Evolutionary conservation across 129 eudicot species (phyloP), one percentile per base, ranked within the genome.

Genomic region (Smallanthus sonchifolius): DNA sequence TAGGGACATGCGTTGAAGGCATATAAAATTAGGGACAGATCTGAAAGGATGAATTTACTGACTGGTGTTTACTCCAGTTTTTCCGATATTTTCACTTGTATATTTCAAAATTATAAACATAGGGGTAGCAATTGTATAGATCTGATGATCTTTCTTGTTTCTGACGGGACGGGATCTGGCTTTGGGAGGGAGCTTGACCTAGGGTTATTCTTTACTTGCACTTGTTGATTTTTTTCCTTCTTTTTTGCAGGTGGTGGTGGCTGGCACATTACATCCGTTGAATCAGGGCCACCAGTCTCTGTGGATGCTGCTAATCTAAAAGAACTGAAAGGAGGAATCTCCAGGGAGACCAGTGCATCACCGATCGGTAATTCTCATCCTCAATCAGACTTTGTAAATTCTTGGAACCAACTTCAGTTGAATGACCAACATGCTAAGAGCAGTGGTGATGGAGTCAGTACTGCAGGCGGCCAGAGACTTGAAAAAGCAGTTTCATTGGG

Each of bases 211-310:
- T 61, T 70, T 59, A 44, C 55, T 54, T 81, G 72, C 62, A 69
- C 2, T 66, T 61, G 70, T 81, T 38, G 38, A 44, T 62, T 61
- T 24, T 56, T 56, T 7, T n/a, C 43, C 10, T 17, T 81, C 60
- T 79, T 56, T 65, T 52, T 77, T 84, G 82, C 78, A 92, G 97
- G 93, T 79, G 86, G 88, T 68, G 91, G 96, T 74, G 86, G 91
- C 56, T 83, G 87, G 83, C 86, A 85, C 74, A 40, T 70, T 78
- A 78, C 70, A 77, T 64, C 86, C 35, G 93, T 77, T 32, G 95
- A 84, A n/a, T 71, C 87, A 66, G 81, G 82, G 30, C 57, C 84
- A 14, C 77, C 69, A 5, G 74, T 96, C 48, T 74, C 62, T 3
- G 47, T 49, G 15, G 80, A 87, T 15, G 59, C 76, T 65, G 74